phyloP scores from a whole-genome alignment of 306 rosid species.

The Malus orientalis region DNA sequence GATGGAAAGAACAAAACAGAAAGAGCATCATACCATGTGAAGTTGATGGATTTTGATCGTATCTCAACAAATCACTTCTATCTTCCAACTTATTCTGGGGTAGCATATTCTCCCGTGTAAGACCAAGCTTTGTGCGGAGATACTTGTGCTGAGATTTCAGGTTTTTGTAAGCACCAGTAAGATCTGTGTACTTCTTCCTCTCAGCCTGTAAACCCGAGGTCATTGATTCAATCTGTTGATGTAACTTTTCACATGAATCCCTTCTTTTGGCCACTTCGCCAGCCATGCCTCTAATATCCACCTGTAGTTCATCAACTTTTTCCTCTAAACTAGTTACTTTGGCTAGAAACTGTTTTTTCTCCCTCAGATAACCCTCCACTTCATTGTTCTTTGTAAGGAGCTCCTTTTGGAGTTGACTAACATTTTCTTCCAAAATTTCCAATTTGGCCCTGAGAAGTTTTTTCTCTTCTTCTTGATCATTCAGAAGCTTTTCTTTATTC shows the following conservation, averaged over 20 bases:
- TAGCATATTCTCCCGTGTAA: slow-evolving; percentile 44
- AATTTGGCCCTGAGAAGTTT: slow-evolving; percentile 22
- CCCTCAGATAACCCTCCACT: slow-evolving; percentile 31
- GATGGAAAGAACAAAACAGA: background rate
- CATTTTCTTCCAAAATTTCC: slow-evolving; percentile 31
- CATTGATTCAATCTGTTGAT: slow-evolving; percentile 29
- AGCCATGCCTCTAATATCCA: slow-evolving; percentile 16
- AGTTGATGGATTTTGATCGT: slow-evolving; percentile 25
- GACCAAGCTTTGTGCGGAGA: slow-evolving; percentile 53
- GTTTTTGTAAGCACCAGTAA: slow-evolving; percentile 46
- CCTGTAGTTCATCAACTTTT: slow-evolving; percentile 29
- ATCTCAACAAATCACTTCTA: slow-evolving; percentile 27
- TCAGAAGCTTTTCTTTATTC: slow-evolving; percentile 12
- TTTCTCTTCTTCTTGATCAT: slow-evolving; percentile 41
- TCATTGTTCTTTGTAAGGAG: slow-evolving; percentile 26
- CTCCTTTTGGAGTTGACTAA: slow-evolving; percentile 15
- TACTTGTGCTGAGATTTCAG: slow-evolving; percentile 64
- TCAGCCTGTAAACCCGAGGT: slow-evolving; percentile 38
- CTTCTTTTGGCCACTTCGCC: slow-evolving; percentile 9
- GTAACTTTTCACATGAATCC: slow-evolving; percentile 19
- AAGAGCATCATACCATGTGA: slow-evolving; percentile 42
- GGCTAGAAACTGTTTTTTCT: slow-evolving; percentile 29
- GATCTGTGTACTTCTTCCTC: slow-evolving; percentile 31
- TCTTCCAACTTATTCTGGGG: slow-evolving; percentile 20
- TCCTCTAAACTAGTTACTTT: slow-evolving; percentile 31